Base-by-base conservation (phyloP, 2,329 filamentous ascomycete species). In the Ceratocystis alfenasii region DNA sequence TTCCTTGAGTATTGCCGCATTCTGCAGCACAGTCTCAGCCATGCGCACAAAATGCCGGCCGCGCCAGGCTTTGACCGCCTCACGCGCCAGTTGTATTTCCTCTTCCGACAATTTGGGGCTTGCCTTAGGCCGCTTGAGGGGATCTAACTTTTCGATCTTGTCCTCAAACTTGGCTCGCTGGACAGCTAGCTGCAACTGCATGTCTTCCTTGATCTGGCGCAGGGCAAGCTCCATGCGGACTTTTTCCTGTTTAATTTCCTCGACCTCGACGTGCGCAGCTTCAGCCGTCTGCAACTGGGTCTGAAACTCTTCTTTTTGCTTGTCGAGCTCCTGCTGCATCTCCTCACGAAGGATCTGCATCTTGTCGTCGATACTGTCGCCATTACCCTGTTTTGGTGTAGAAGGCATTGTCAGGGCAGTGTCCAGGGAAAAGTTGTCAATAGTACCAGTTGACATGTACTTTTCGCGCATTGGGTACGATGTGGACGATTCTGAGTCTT, bases 341-440 rank as follows among this genome's bases (percentile, higher is more conserved):
- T 89, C 89, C 70, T 95, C 89, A 65, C 87, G 85, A 25, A 88
- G 83, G 66, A 89, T 83, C 68, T 84, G 86, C 69, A 96, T 78
- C 68, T 82, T 83, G 30, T 93, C 87, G 61, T 93, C 90, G 0
- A 86, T 83, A 66, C 92, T 90, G 17, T 57, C 53, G 25, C 53
- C 53, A 57, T 57, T 33, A 28, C 82, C 83, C 68, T 88, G 86
- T 68, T 85, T 89, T 1, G 94, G 94, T 0, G 93, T 97, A 0
- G 91, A 95, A 1, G 94, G 94, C 81, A 96, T 91, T 0, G 94
- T 99, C 63, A 99, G 80, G 12, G 87, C 88, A 1, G 94, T 99
- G 73, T 99, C 94, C 17, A 99, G 80, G 1, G 93, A 97, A 72
- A 96, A 94, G 73, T 95, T 96, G 76, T 99, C 94, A 64, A 97